Evolutionary conservation across 768 basidiomycete species (phyloP).

Genomic region (Antrodiella citrinella): DNA sequence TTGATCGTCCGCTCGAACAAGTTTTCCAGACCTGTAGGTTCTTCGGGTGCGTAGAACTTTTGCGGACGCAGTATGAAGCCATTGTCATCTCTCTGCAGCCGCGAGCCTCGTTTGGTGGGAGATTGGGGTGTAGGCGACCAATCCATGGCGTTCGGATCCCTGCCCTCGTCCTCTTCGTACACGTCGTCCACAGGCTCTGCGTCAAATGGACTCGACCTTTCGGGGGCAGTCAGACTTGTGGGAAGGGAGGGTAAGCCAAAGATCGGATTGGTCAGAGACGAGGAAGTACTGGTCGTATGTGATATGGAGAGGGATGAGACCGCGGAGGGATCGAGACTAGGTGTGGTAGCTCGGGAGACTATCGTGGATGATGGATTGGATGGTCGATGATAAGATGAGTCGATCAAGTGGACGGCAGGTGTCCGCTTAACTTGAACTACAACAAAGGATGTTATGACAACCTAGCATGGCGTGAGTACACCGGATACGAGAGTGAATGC

Average conservation of each 20-base stretch:
- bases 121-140: constrained; percentile 52
- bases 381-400: constrained; percentile 38
- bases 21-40: constrained; percentile 67
- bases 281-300: constrained; percentile 49
- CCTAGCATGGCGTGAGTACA: constrained; percentile 27
- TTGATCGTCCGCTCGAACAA: constrained; percentile 52
- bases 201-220: constrained; percentile 10
- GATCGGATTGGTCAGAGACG: constrained; percentile 34
- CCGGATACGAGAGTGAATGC: neutral
- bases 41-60: constrained; percentile 70
- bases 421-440: constrained; percentile 60
- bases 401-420: constrained; percentile 62
- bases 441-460: constrained; percentile 40
- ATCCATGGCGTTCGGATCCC: constrained; percentile 48
- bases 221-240: constrained; percentile 11
- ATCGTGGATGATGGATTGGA: constrained; percentile 15
- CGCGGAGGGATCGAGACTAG: constrained; percentile 19
- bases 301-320: constrained; percentile 42
- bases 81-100: constrained; percentile 19
- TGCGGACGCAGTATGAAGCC: constrained; percentile 58
- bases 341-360: constrained; percentile 33
- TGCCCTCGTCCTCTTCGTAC: constrained; percentile 23
- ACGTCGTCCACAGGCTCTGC: constrained; percentile 12
- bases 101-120: constrained; percentile 16
- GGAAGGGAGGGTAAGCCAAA: constrained; percentile 66